Conservation (phyloP, 192 early-diverging fungal species). For the Coemansia brasiliensis region DNA sequence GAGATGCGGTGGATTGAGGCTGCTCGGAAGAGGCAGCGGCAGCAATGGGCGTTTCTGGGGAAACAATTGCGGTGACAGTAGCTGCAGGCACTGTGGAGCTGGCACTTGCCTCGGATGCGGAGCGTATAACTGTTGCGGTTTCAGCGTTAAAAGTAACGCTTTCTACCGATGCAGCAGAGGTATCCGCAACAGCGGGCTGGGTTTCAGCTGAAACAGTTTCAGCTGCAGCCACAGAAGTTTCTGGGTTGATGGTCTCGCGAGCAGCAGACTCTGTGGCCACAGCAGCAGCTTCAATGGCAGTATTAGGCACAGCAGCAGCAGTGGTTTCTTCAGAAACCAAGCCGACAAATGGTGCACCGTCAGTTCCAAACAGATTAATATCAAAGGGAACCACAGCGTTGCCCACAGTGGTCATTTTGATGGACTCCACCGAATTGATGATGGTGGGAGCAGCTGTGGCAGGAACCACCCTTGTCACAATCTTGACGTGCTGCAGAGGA, state of each 20-base stretch:
- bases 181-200: not conserved
- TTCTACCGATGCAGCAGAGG: not conserved
- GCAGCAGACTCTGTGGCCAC: not conserved
- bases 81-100: not conserved
- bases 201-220: not conserved
- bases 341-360: slow-evolving; percentile 7
- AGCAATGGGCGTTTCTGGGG: not conserved
- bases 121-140: not conserved
- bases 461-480: not conserved
- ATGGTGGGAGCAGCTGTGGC: slow-evolving; percentile 4
- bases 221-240: not conserved
- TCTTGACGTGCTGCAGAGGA: slow-evolving; percentile 10
- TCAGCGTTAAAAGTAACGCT: slow-evolving; percentile 1
- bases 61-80: not conserved
- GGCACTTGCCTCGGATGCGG: not conserved
- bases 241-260: not conserved
- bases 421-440: slow-evolving; percentile 3
- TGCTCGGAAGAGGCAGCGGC: no score
- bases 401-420: slow-evolving; percentile 46
- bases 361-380: slow-evolving; percentile 35
- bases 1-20: slow-evolving; percentile 13
- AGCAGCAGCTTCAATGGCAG: not conserved
- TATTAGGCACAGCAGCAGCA: not conserved
- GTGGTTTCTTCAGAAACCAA: not conserved
- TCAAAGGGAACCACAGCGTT: slow-evolving; percentile 43